Base-by-base conservation (phyloP, 371 early-diverging fungal species). In the Mucor irregularis region DNA sequence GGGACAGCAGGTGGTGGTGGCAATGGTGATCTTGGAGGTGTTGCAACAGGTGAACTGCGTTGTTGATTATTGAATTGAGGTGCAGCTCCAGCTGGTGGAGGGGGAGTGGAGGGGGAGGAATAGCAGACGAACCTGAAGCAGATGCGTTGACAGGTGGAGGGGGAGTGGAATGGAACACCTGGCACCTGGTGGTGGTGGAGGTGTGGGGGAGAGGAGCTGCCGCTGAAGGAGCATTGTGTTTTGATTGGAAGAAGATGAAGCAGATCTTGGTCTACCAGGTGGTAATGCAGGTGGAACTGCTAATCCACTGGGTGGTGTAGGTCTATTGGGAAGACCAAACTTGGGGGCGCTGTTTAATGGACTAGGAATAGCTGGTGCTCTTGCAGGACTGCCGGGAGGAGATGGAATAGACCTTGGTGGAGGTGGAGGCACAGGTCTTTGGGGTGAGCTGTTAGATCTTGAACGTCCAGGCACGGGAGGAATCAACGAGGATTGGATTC, bases 401-500 rank as follows among this genome's bases (percentile, higher is more conserved):
- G 77, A 60, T 37, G 76, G 71, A 0, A 66, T 61, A 37, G 62
- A 49, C 43, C 71, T 53, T 22, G 73, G 69, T 10, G 74, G 75
- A 6, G 73, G 61, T 4, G 71, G 69, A 14, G 77, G 77, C 4
- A 76, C 48, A 14, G 73, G 67, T 37, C 71, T 21, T 42, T 71
- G 73, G n/a, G 77, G 77, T 28, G 77, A 73, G 17, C 77, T 76
- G 19, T 61, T 69, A 5, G 77, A 73, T 45, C 73, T 61, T 4
- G 69, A 45, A 51, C 77, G 57, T 5, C 77, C 73, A 24, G 72
- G 66, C n/a, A 65, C 24, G 30, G 69, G 34, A 8, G 77, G 64
- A 22, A 46, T 58, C 16, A 66, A 42, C 16, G 64, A 28, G n/a
- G 64, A 53, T 33, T 64, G 53, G 0, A 40, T 40, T 21, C 55